Evolutionary conservation across 495 filamentous ascomycete species (phyloP).

Genomic region (Penicillium dipodomyicola): DNA sequence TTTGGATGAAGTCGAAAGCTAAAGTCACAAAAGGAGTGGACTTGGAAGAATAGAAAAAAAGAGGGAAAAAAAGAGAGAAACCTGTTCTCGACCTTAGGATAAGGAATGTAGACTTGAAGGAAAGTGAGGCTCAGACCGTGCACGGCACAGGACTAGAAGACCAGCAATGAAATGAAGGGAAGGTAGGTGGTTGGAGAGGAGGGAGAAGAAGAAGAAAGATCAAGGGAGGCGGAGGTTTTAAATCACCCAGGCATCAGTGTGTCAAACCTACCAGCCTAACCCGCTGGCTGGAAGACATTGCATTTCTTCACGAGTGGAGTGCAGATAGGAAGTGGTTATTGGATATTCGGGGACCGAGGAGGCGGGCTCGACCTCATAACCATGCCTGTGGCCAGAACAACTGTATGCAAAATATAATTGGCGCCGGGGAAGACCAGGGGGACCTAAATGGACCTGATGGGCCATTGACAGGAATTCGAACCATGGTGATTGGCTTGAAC

Average conservation of each 20-base stretch:
- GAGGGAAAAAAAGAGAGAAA: constrained; percentile 19
- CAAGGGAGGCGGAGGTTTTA: constrained; percentile 11
- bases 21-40: constrained; percentile 16
- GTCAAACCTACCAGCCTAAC: constrained; percentile 19
- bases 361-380: constrained; percentile 7
- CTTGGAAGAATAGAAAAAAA: constrained; percentile 1
- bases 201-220: constrained; percentile 3
- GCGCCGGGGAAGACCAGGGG: constrained; percentile 17
- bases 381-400: not conserved
- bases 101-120: constrained; percentile 21
- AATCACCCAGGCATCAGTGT: constrained; percentile 15
- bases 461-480: constrained; percentile 10
- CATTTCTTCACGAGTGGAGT: constrained; percentile 8
- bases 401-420: not conserved
- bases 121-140: constrained; percentile 35
- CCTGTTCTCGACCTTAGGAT: constrained; percentile 24
- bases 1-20: constrained; percentile 18
- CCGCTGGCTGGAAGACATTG: constrained; percentile 1
- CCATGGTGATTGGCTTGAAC: constrained; percentile 15
- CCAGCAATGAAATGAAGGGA: constrained; percentile 21
- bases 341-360: constrained; percentile 3
- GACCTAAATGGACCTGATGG: constrained; percentile 10
- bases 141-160: constrained; percentile 40
- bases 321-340: not conserved
- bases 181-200: constrained; percentile 4